Base-by-base conservation (phyloP, 257 asterid genomes). In the Solanum virginianum region DNA sequence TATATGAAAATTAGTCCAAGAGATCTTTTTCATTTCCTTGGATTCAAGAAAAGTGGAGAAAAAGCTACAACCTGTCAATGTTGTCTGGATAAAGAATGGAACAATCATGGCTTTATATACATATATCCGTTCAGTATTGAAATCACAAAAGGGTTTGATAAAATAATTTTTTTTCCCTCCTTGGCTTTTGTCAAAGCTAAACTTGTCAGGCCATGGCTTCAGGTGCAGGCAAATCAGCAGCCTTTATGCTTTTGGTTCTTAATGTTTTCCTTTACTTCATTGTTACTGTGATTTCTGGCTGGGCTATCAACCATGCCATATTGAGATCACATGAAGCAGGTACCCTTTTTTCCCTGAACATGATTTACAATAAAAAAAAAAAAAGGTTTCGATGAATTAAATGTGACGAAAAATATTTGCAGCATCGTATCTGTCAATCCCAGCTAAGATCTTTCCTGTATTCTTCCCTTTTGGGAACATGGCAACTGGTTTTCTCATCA, bases 261-360 rank as follows among this genome's bases (percentile, higher is more conserved):
- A 97, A 97, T 65, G 68, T 88, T 47, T 16, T 95, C 83, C 94
- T 97, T 85, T 97, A 92, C 86, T 85, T 93, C 92, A 85, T 95
- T 55, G 90, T 95, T 85, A 83, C 86, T 24, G 89, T 86, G 41
- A 86, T 93, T 53, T 92, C 98, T 74, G 86, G 96, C 2, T 95
- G 97, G 98, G 98, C 97, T 11, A 92, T 89, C 17, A 92, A 92
- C 88, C 97, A 93, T 22, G 99, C 93, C 57, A 95, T 97, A 39
- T 93, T 90, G 79, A 80, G 65, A 79, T 88, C 98, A 47, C 92
- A 80, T 12, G 91, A 90, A 81, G 81, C 93, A 59, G 99, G 99
- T 97, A 91, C 4, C 6, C 8, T 82, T 47, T 75, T 69, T 72
- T 45, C 26, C 57, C 41, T 14, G 1, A 43, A 43, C 18, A 72